phyloP scores from a whole-genome alignment of 192 early-diverging fungal species.

The Podila horticola region DNA sequence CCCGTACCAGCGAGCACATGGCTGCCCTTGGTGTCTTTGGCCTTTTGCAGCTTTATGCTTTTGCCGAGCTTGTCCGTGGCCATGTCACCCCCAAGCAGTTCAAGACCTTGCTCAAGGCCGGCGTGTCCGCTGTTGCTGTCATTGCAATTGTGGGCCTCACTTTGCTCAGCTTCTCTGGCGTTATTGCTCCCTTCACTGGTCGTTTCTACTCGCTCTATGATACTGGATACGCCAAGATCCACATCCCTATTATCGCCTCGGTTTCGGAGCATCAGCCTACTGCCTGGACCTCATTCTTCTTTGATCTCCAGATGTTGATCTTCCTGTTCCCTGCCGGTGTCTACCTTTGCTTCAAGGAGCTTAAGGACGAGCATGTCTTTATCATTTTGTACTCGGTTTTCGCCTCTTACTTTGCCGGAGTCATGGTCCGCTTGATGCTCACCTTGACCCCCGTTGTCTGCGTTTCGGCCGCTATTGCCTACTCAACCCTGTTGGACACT shows the following conservation, averaged over 20 bases:
- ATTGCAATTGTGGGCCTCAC: constrained; percentile 72
- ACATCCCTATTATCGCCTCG: constrained; percentile 99
- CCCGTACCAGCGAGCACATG: constrained; percentile 98
- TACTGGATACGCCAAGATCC: constrained; percentile 99
- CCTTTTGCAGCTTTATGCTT: constrained; percentile 93
- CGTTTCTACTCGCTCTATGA: constrained; percentile 99
- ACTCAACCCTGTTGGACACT: constrained; percentile 88
- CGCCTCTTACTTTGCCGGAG: constrained; percentile 99
- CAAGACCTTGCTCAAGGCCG: constrained; percentile 77
- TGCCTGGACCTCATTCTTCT: constrained; percentile 99
- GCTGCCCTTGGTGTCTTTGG: constrained; percentile 98
- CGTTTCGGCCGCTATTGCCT: constrained; percentile 89
- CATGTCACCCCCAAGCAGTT: constrained; percentile 88
- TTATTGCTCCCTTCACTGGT: constrained; percentile 98
- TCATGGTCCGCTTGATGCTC: constrained; percentile 99
- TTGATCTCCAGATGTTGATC: constrained; percentile 97
- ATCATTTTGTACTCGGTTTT: constrained; percentile 98
- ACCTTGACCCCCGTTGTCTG: constrained; percentile 98
- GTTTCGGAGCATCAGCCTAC: constrained; percentile 99
- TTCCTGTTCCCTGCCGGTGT: constrained; percentile 97
- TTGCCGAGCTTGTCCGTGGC: constrained; percentile 84
- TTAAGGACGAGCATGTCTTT: constrained; percentile 98
- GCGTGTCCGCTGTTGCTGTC: constrained; percentile 63
- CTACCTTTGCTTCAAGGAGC: constrained; percentile 95
- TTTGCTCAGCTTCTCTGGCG: constrained; percentile 79